Evolutionary conservation across 192 early-diverging fungal species (phyloP).

Genomic region (Backusella tarrabulga): DNA sequence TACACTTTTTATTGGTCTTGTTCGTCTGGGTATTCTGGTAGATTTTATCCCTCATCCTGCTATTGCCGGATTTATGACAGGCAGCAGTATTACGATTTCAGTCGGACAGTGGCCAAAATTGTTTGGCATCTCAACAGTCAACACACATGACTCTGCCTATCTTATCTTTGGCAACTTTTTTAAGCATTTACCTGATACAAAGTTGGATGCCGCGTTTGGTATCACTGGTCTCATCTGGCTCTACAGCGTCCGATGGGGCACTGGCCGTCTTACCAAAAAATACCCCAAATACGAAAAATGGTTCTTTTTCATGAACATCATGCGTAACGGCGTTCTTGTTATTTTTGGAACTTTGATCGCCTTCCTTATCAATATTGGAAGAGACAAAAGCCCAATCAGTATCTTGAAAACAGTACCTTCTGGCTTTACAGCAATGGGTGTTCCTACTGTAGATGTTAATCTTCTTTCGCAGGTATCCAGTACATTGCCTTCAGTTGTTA

Average conservation of each 20-base stretch:
- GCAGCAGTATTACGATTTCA: conserved; percentile 76
- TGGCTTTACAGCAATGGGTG: conserved; percentile 64
- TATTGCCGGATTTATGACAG: conserved; percentile 86
- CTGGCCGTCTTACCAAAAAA: conserved; percentile 35
- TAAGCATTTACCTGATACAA: conserved; percentile 34
- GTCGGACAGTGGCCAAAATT: conserved; percentile 69
- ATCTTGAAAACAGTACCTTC: conserved; percentile 74
- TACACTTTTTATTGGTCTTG: conserved; percentile 67
- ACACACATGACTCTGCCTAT: conserved; percentile 72
- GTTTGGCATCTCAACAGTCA: conserved; percentile 72
- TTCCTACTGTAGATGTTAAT: conserved; percentile 50
- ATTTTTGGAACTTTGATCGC: conserved; percentile 73
- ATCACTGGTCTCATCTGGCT: conserved; percentile 43
- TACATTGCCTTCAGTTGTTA: conserved; percentile 61
- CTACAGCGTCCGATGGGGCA: conserved; percentile 39
- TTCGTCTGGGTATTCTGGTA: conserved; percentile 84
- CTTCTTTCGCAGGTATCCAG: conserved; percentile 52
- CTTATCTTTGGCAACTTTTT: conserved; percentile 73
- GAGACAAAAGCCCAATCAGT: conserved; percentile 45
- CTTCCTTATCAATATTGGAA: conserved; percentile 49
- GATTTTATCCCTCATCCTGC: conserved; percentile 87
- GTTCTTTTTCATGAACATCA: conserved; percentile 64
- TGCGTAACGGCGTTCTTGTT: conserved; percentile 71
- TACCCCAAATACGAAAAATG: conserved; percentile 47
- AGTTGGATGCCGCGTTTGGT: conserved; percentile 65